Percentiles rank a stretch among this genome's conserved stretches.
Conservation (phyloP, 176 grass and related monocot genomes). For the Thalia dealbata region DNA sequence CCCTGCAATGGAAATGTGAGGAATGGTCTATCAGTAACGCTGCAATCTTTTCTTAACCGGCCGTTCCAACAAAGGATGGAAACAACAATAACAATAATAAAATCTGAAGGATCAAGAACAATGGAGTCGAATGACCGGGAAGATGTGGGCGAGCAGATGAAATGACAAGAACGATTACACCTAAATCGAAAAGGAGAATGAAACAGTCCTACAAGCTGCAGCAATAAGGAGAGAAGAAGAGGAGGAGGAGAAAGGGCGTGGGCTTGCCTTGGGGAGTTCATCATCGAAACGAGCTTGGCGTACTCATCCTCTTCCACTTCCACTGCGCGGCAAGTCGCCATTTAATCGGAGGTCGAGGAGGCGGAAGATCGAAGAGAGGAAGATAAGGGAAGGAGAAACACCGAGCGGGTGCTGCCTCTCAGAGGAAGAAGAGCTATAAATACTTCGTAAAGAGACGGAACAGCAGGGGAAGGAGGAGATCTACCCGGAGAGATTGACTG, state of each 20-base stretch:
- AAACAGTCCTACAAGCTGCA: not conserved
- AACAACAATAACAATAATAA: not conserved
- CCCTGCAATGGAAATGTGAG: constrained; percentile 12
- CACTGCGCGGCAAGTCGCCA: not conserved
- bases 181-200: not conserved
- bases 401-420: not conserved
- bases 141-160: no score
- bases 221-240: not conserved
- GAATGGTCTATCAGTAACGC: not conserved
- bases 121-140: no score
- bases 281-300: constrained; percentile 36
- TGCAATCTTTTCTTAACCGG: no score
- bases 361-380: not conserved
- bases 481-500: no score
- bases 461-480: no score
- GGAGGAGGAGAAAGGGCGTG: no score
- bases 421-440: no score
- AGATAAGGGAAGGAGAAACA: not conserved
- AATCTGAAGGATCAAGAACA: no score
- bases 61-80: not conserved
- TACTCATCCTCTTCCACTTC: constrained; percentile 37
- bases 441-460: no score
- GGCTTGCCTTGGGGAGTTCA: constrained; percentile 45
- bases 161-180: no score
- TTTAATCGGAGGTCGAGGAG: not conserved